Base-by-base conservation (phyloP, 352 stramenopile genomes). In the Globisporangium uncinulatum region DNA sequence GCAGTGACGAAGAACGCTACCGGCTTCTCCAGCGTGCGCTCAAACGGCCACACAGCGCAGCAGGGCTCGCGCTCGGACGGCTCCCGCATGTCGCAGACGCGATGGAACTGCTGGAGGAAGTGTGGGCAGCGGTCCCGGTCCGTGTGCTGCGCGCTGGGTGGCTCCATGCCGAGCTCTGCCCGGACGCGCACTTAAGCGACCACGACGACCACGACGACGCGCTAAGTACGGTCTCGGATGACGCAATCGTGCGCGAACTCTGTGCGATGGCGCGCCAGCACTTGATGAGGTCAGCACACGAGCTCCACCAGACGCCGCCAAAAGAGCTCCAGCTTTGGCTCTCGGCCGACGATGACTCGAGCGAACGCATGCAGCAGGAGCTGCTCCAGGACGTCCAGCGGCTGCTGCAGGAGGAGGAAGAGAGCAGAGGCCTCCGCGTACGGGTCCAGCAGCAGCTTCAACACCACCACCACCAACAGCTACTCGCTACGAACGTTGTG, bases 291-390 rank as follows among this genome's bases (percentile, higher is more conserved):
- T 15, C 71, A 10, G 51, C 63, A 6, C 60, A 70, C 5, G 67
- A 78, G 52, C 63, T 72, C 43, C 61, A 66, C 43, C 61, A 66
- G 44, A 62, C 55, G 13, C 19, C 76, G n/a, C 57, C 61, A 3
- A 76, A 74, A n/a, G 70, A 81, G 50, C 24, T 81, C 10, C 72
- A 65, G 9, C 57, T 67, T 34, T 81, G 72, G 72, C 49, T 81
- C 36, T 48, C 66, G 47, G 56, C 66, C 11, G 69, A 81, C 46
- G 69, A 74, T 59, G 72, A 81, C 58, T 68, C 65, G 15, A 81
- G 72, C 50, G 72, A 79, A 34, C 67, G 69, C 48, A 81, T 81
- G 72, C 72, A 81, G 45, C 72, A 81, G 43, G 64, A 78, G 54
- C 39, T 81, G 21, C 54, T 82, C 10, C 66, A 69, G 20, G 67